Percentiles rank a stretch among this genome's conserved stretches.
Conservation (phyloP, 2,329 filamentous ascomycete species). For the Cercospora zeina region DNA sequence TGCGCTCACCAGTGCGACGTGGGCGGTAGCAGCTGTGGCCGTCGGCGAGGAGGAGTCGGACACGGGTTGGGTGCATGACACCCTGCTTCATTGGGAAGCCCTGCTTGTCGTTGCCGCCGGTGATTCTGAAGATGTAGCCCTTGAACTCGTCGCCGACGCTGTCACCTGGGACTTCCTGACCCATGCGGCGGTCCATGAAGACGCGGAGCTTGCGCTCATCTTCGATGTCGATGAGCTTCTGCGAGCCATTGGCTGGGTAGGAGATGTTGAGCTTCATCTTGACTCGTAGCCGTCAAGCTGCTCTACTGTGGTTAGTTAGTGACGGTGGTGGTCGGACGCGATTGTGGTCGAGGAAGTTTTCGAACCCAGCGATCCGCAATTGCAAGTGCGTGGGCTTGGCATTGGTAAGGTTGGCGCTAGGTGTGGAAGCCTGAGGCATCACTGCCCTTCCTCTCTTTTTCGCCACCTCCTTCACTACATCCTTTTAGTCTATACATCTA, state of each 20-base stretch:
- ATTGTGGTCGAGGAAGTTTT: slow-evolving; percentile 17
- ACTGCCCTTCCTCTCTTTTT: neutral
- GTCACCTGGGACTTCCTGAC: slow-evolving; percentile 88
- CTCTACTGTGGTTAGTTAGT: slow-evolving; percentile 24
- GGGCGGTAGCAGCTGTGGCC: slow-evolving; percentile 99
- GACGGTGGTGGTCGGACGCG: slow-evolving; percentile 19
- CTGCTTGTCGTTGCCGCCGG: slow-evolving; percentile 99
- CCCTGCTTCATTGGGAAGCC: slow-evolving; percentile 99
- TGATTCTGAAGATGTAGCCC: slow-evolving; percentile 99
- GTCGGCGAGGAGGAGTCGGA: slow-evolving; percentile 90
- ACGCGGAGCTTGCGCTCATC: slow-evolving; percentile 99
- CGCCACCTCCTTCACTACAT: neutral
- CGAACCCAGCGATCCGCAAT: neutral
- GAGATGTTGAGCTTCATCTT: slow-evolving; percentile 74
- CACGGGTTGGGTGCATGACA: slow-evolving; percentile 98
- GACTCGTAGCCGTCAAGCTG: slow-evolving; percentile 31
- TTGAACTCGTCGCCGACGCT: slow-evolving; percentile 98
- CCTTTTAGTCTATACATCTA: slow-evolving; percentile 1
- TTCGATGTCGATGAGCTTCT: slow-evolving; percentile 98
- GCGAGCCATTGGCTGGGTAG: slow-evolving; percentile 98
- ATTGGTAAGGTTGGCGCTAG: slow-evolving; percentile 9
- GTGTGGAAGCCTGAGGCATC: neutral
- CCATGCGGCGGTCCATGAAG: slow-evolving; percentile 99
- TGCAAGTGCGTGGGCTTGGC: slow-evolving; percentile 13
- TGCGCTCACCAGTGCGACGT: slow-evolving; percentile 96